These are phyloP conservation scores for Ceratobasidium sp. DNA, from an alignment of 1,284 basidiomycete species.

Conservation along the genomic window DNA sequence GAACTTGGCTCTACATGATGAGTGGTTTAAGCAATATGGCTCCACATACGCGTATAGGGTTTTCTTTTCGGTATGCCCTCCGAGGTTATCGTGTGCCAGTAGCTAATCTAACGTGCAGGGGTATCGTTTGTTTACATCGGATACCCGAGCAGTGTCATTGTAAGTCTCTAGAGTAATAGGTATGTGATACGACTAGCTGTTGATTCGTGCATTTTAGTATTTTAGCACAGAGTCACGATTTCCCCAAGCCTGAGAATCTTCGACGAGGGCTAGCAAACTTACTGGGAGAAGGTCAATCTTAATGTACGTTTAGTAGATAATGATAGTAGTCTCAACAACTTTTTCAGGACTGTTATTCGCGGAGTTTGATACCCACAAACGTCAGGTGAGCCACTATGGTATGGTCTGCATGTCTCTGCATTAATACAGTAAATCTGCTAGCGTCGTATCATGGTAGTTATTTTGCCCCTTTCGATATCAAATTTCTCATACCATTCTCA, in stretches of 20 bases:
- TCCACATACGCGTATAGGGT: slow-evolving; percentile 44
- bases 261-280: slow-evolving; percentile 12
- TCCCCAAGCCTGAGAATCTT: slow-evolving; percentile 25
- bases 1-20: slow-evolving; percentile 59
- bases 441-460: slow-evolving; percentile 34
- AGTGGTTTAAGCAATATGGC: slow-evolving; percentile 69
- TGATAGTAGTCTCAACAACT: neutral
- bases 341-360: slow-evolving; percentile 34
- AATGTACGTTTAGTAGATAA: neutral
- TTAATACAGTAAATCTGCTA: slow-evolving; percentile 4
- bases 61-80: slow-evolving; percentile 44
- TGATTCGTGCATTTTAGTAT: neutral
- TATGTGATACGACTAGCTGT: neutral
- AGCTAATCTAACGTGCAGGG: slow-evolving; percentile 1
- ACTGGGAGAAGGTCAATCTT: slow-evolving; percentile 19
- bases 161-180: neutral
- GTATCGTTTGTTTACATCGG: slow-evolving; percentile 6
- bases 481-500: neutral
- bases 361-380: slow-evolving; percentile 43
- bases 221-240: neutral
- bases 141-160: slow-evolving; percentile 30
- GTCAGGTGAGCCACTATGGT: slow-evolving; percentile 34
- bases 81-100: neutral
- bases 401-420: neutral
- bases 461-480: neutral